Percentiles rank a stretch among this genome's conserved stretches.
These are phyloP conservation scores for Chrysoporthe austroafricana DNA, from an alignment of 2,329 filamentous ascomycete species.

Conservation along the genomic window DNA sequence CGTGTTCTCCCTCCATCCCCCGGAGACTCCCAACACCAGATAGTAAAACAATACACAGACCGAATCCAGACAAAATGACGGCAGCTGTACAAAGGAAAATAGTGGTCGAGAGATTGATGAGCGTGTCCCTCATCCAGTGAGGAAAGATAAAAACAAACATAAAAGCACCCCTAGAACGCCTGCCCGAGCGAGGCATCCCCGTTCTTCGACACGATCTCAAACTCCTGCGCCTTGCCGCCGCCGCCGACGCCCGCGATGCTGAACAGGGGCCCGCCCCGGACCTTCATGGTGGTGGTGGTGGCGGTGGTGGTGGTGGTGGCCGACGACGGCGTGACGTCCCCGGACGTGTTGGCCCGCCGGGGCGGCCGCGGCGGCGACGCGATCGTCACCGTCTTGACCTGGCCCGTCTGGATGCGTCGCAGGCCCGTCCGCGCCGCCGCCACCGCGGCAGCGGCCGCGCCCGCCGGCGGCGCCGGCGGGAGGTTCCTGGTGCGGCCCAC, in stretches of 20 bases:
- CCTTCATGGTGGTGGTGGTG: conserved; percentile 11
- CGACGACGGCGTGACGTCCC: conserved; percentile 8
- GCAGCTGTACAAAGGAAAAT: conserved; percentile 18
- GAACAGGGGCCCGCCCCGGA: conserved; percentile 17
- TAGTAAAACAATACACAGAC: not conserved
- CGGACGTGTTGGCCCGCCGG: conserved; percentile 20
- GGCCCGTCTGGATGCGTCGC: conserved; percentile 24
- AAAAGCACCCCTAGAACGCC: conserved; percentile 13
- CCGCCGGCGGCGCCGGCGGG: no score
- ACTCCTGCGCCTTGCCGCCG: conserved; percentile 28
- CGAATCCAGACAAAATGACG: not conserved
- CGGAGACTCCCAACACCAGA: not conserved
- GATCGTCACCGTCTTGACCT: conserved; percentile 28
- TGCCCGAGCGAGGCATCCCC: conserved; percentile 16
- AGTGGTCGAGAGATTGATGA: conserved; percentile 2
- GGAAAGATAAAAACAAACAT: not conserved
- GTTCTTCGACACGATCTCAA: conserved; percentile 24
- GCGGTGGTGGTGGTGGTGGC: not conserved
- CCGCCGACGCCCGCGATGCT: conserved; percentile 24
- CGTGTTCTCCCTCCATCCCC: not conserved
- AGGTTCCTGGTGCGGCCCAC: conserved; percentile 10
- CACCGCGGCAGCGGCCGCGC: not conserved
- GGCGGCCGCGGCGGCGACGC: conserved; percentile 20
- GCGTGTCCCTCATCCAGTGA: conserved; percentile 7
- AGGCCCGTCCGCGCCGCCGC: conserved; percentile 17